phyloP scores from a whole-genome alignment of 805 yeast genomes.

The Clavispora asparagi region DNA sequence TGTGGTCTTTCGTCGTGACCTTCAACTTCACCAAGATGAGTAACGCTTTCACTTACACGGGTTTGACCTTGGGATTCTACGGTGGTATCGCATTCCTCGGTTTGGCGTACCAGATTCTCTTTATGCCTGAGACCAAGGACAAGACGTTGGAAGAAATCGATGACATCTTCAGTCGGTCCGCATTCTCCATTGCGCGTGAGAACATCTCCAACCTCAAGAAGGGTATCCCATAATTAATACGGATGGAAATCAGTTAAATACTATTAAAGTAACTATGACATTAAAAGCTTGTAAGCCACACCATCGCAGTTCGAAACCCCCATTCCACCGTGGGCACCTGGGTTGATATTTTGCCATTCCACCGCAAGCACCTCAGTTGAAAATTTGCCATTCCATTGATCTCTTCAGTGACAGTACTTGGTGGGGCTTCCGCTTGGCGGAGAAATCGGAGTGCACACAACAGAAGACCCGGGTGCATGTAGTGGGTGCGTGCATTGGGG shows the following conservation, averaged over 20 bases:
- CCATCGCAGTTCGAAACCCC: too few species aligned
- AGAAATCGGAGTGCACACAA: neutral
- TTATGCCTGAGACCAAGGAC: conserved; percentile 70
- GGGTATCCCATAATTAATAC: conserved; percentile 10
- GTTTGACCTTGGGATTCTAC: conserved; percentile 60
- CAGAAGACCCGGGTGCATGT: too few species aligned
- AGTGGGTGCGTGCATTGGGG: neutral
- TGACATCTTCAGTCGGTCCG: conserved; percentile 49
- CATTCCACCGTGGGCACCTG: too few species aligned
- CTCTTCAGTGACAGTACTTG: too few species aligned
- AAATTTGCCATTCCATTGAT: too few species aligned
- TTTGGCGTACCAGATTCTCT: conserved; percentile 45
- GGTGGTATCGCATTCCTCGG: conserved; percentile 63
- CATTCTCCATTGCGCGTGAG: conserved; percentile 31
- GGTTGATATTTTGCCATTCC: too few species aligned
- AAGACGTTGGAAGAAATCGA: conserved; percentile 71
- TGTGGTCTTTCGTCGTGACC: conserved; percentile 61
- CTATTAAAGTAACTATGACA: too few species aligned
- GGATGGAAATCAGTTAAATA: neutral
- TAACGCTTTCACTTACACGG: conserved; percentile 53
- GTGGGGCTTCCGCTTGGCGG: too few species aligned
- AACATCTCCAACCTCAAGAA: conserved; percentile 29
- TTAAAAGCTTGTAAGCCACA: too few species aligned
- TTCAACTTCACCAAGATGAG: conserved; percentile 58
- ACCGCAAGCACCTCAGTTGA: too few species aligned